These are phyloP conservation scores for Saturnispora saitoi DNA, from an alignment of 805 yeast species.

Conservation along the genomic window DNA sequence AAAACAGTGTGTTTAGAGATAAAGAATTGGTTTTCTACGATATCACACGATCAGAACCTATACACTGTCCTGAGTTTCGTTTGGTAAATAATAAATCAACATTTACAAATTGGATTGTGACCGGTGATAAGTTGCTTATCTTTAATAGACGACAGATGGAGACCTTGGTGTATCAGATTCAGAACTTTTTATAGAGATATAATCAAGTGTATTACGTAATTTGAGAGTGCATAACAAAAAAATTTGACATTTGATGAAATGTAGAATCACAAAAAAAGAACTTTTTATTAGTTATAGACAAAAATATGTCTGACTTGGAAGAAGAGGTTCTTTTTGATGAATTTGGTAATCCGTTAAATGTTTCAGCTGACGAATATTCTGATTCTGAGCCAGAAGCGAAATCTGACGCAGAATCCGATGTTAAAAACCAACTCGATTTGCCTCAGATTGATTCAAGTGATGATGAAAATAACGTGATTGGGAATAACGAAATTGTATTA, in stretches of 20 bases:
- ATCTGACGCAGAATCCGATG: not conserved
- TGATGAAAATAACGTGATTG: slow-evolving; percentile 9
- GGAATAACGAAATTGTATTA: slow-evolving; percentile 26
- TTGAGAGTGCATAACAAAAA: not conserved
- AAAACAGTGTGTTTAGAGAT: not conserved
- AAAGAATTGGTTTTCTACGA: slow-evolving; percentile 1
- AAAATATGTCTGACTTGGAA: not conserved
- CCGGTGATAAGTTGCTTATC: not conserved
- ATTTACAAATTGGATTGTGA: not conserved
- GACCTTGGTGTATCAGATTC: not conserved
- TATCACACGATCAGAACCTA: not conserved
- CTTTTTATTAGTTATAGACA: too few species aligned
- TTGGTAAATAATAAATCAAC: not conserved
- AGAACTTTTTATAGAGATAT: not conserved
- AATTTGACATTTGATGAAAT: not conserved
- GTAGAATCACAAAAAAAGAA: too few species aligned
- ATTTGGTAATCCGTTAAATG: slow-evolving; percentile 64
- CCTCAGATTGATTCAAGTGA: slow-evolving; percentile 9
- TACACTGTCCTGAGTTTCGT: not conserved
- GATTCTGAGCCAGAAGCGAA: slow-evolving; percentile 26
- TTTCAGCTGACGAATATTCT: slow-evolving; percentile 31
- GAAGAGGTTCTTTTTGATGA: slow-evolving; percentile 68
- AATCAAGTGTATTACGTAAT: not conserved
- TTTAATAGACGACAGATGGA: not conserved
- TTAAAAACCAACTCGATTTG: not conserved